Conservation (phyloP, 768 basidiomycete species). For the Boletus coccyginus region DNA sequence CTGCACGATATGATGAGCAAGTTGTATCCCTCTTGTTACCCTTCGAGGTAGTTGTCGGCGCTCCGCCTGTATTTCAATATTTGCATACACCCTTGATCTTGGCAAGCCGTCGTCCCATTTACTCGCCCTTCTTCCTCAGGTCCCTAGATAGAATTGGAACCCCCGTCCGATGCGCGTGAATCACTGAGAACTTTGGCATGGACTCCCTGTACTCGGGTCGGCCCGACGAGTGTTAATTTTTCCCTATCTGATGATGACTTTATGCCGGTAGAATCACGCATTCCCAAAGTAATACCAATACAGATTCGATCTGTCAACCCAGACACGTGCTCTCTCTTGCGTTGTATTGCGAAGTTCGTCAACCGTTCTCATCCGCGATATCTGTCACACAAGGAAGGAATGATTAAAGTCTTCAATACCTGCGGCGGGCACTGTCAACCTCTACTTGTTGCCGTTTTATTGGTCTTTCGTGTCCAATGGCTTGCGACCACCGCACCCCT, state of each 20-base stretch:
- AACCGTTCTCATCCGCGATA: not conserved
- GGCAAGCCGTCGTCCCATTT: not conserved
- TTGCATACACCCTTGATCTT: not conserved
- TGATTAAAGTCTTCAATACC: not conserved
- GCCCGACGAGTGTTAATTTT: not conserved
- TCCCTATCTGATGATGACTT: not conserved
- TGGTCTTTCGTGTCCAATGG: not conserved
- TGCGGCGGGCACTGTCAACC: not conserved
- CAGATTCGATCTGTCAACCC: not conserved
- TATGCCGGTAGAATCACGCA: too few relatives aligned
- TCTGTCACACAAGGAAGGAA: not conserved
- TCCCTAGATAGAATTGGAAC: not conserved
- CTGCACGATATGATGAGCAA: not conserved
- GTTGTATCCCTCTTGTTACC: not conserved
- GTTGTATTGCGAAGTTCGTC: not conserved
- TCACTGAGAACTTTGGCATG: not conserved
- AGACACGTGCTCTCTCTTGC: not conserved
- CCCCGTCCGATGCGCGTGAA: slow-evolving; percentile 1
- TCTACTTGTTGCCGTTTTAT: not conserved
- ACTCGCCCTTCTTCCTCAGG: not conserved
- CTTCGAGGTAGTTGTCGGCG: not conserved
- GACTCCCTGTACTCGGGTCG: too few relatives aligned
- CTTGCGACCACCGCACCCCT: not conserved
- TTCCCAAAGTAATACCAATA: not conserved
- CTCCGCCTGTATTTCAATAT: not conserved